Evolutionary conservation across 2,329 filamentous ascomycete genomes (phyloP).

Genomic region (Coniochaeta prunicola): DNA sequence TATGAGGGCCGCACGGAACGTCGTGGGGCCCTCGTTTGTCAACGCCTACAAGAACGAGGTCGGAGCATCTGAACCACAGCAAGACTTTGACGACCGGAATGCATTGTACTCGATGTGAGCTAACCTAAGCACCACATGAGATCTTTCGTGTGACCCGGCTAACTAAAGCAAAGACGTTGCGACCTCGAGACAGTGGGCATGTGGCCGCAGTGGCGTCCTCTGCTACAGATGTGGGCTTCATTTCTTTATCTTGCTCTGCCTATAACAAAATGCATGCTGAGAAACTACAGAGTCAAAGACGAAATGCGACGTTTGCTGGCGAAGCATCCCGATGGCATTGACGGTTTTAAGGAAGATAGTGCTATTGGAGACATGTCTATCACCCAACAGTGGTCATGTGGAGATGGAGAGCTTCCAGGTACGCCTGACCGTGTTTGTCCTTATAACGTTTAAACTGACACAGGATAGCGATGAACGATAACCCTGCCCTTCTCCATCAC

Average conservation of each 20-base stretch:
- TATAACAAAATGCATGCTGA: neutral
- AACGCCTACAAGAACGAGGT: slow-evolving; percentile 2
- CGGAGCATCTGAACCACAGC: neutral
- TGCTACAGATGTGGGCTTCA: neutral
- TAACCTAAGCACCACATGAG: too few species aligned
- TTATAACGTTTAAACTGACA: slow-evolving; percentile 6
- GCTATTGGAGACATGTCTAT: neutral
- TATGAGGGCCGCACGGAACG: neutral
- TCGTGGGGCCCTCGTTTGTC: neutral
- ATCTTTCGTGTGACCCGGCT: neutral
- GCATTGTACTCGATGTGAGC: slow-evolving; percentile 1
- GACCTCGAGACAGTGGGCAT: slow-evolving; percentile 1
- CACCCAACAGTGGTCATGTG: neutral
- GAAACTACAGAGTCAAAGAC: neutral
- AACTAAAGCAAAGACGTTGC: neutral
- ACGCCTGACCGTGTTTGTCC: neutral
- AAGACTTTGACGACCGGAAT: slow-evolving; percentile 3
- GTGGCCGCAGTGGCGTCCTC: slow-evolving; percentile 1
- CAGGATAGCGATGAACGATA: neutral
- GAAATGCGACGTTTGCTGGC: slow-evolving; percentile 1
- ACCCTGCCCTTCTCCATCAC: neutral
- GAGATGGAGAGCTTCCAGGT: neutral
- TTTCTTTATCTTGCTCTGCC: neutral
- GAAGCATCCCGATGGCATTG: slow-evolving; percentile 1
- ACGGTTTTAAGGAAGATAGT: neutral